Evolutionary conservation across 805 yeast species (phyloP).

Genomic region (Pichia californica): DNA sequence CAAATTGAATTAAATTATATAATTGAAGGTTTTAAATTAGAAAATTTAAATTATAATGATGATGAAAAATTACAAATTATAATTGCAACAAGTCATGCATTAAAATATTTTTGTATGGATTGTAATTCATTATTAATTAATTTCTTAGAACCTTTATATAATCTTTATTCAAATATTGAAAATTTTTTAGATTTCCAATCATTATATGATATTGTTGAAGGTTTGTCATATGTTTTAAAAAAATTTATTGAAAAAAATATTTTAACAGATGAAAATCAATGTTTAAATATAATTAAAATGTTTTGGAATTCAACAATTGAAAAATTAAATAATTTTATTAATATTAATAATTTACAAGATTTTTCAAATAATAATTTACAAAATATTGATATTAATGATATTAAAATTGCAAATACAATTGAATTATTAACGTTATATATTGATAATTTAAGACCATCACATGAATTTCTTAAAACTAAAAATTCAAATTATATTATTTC

Average conservation of each 20-base stretch:
- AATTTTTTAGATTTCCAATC: slow-evolving; percentile 60
- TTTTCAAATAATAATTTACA: slow-evolving; percentile 11
- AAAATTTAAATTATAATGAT: slow-evolving; percentile 7
- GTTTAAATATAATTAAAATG: slow-evolving; percentile 46
- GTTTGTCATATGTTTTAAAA: slow-evolving; percentile 75
- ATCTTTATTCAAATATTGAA: slow-evolving; percentile 56
- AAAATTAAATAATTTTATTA: slow-evolving; percentile 29
- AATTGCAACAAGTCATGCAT: slow-evolving; percentile 86
- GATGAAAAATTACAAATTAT: slow-evolving; percentile 41
- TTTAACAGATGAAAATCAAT: slow-evolving; percentile 36
- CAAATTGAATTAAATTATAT: slow-evolving; percentile 83
- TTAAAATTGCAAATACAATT: slow-evolving; percentile 61
- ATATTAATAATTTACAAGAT: slow-evolving; percentile 9
- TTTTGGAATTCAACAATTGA: slow-evolving; percentile 63
- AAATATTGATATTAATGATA: slow-evolving; percentile 32
- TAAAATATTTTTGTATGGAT: slow-evolving; percentile 92
- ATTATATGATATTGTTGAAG: slow-evolving; percentile 77
- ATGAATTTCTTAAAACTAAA: slow-evolving; percentile 6
- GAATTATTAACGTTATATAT: slow-evolving; percentile 62
- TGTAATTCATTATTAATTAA: slow-evolving; percentile 62
- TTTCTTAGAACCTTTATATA: slow-evolving; percentile 67
- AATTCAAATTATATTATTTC: slow-evolving; percentile 29
- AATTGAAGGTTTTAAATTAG: slow-evolving; percentile 55
- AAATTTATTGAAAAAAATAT: slow-evolving; percentile 25
- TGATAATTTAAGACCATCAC: slow-evolving; percentile 52